phyloP scores from a whole-genome alignment of 1,284 basidiomycete genomes.

The Ustilago curta region DNA sequence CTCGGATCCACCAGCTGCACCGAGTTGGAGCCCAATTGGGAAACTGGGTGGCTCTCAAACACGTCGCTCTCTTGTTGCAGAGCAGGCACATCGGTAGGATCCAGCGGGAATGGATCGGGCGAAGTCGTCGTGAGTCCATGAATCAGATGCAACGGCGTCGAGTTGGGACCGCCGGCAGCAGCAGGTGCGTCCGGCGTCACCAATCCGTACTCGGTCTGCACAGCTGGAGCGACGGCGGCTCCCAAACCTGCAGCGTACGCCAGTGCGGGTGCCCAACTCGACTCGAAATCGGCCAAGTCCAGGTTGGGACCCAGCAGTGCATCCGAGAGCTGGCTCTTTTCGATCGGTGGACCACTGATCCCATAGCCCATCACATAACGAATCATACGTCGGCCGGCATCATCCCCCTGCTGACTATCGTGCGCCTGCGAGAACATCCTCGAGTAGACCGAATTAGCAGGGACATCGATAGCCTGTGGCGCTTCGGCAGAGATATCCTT shows the following conservation, averaged over 20 bases:
- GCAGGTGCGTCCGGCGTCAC: slow-evolving; percentile 36
- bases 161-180: slow-evolving; percentile 61
- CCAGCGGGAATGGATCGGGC: slow-evolving; percentile 63
- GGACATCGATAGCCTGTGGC: slow-evolving; percentile 48
- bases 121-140: slow-evolving; percentile 64
- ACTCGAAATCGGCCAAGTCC: slow-evolving; percentile 62
- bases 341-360: slow-evolving; percentile 65
- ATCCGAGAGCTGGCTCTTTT: slow-evolving; percentile 53
- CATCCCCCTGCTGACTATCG: slow-evolving; percentile 35
- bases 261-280: slow-evolving; percentile 60
- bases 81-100: slow-evolving; percentile 61
- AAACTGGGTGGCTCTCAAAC: slow-evolving; percentile 29
- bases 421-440: slow-evolving; percentile 42
- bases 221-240: slow-evolving; percentile 17
- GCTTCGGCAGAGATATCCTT: slow-evolving; percentile 39
- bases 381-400: slow-evolving; percentile 33
- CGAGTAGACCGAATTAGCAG: slow-evolving; percentile 50
- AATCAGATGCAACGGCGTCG: slow-evolving; percentile 66
- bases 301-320: slow-evolving; percentile 60
- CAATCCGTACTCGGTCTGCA: slow-evolving; percentile 46
- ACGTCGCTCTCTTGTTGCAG: slow-evolving; percentile 44
- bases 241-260: slow-evolving; percentile 60
- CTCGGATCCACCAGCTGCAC: slow-evolving; percentile 59
- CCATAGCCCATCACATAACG: slow-evolving; percentile 66
- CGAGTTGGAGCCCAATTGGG: slow-evolving; percentile 11